Conservation (phyloP, 306 rosid genomes). For the Castanea sativa region DNA sequence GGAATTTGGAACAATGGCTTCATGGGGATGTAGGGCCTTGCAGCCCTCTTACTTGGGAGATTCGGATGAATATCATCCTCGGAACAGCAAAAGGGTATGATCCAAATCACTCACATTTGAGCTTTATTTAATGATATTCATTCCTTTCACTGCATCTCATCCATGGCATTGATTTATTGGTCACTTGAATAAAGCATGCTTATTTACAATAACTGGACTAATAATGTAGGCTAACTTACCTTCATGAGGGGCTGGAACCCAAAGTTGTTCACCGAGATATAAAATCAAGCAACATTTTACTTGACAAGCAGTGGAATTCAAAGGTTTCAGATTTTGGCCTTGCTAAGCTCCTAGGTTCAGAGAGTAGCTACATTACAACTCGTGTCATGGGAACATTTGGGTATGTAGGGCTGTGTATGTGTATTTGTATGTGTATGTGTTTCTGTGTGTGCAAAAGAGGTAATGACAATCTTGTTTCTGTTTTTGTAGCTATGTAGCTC, state of each 20-base stretch:
- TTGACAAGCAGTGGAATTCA: constrained; percentile 84
- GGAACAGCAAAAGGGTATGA: constrained; percentile 84
- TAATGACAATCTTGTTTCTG: constrained; percentile 3
- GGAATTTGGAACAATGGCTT: constrained; percentile 87
- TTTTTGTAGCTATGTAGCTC: constrained; percentile 79
- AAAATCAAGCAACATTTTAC: constrained; percentile 84
- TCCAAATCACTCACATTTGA: background rate
- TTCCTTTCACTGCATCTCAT: background rate
- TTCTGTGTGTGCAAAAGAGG: background rate
- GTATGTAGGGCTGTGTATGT: constrained; percentile 32
- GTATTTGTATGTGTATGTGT: background rate
- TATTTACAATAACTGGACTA: background rate
- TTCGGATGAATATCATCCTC: constrained; percentile 73
- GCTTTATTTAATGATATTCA: background rate
- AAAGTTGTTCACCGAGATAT: constrained; percentile 93
- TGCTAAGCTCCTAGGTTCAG: constrained; percentile 82
- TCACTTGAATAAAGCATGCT: background rate
- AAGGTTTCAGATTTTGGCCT: constrained; percentile 96
- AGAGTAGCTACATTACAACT: constrained; percentile 73
- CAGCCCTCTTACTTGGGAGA: constrained; percentile 86
- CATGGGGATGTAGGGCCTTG: constrained; percentile 83
- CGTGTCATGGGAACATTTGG: constrained; percentile 98
- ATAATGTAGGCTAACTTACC: constrained; percentile 64
- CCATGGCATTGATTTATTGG: background rate
- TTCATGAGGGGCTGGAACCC: constrained; percentile 91